phyloP scores from a whole-genome alignment of 2,329 filamentous ascomycete genomes.

The Botrytis cinerea region DNA sequence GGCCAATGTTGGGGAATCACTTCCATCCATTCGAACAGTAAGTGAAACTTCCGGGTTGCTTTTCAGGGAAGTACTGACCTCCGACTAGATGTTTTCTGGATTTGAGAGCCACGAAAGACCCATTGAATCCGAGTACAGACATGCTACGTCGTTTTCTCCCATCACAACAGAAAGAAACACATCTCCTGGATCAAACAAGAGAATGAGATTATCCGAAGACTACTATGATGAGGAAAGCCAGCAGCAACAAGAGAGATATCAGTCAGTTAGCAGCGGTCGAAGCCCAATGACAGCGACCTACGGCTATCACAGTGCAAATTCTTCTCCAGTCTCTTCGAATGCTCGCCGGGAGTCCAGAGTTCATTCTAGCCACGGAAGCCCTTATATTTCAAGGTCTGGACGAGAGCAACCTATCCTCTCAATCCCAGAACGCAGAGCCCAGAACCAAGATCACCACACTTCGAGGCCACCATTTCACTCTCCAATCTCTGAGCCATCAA shows the following conservation, averaged over 20 bases:
- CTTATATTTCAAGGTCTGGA: not conserved
- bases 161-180: not conserved
- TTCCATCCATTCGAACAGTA: slow-evolving; percentile 18
- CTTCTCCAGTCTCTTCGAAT: not conserved
- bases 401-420: not conserved
- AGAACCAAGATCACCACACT: not conserved
- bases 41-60: not conserved
- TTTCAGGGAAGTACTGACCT: not conserved
- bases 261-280: not conserved
- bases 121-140: not conserved
- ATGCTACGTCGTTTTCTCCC: slow-evolving; percentile 3
- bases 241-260: slow-evolving; percentile 1
- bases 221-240: not conserved
- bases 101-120: not conserved
- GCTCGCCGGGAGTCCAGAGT: not conserved
- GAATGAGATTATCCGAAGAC: slow-evolving; percentile 3
- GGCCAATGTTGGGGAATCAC: slow-evolving; percentile 1
- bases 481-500: slow-evolving; percentile 18
- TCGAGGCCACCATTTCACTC: slow-evolving; percentile 14
- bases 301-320: not conserved
- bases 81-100: not conserved
- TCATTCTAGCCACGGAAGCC: slow-evolving; percentile 1
- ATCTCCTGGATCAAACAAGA: slow-evolving; percentile 23
- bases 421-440: slow-evolving; percentile 10
- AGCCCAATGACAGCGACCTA: slow-evolving; percentile 2